Conservation (phyloP, 768 basidiomycete genomes). For the Collybia mongolica region DNA sequence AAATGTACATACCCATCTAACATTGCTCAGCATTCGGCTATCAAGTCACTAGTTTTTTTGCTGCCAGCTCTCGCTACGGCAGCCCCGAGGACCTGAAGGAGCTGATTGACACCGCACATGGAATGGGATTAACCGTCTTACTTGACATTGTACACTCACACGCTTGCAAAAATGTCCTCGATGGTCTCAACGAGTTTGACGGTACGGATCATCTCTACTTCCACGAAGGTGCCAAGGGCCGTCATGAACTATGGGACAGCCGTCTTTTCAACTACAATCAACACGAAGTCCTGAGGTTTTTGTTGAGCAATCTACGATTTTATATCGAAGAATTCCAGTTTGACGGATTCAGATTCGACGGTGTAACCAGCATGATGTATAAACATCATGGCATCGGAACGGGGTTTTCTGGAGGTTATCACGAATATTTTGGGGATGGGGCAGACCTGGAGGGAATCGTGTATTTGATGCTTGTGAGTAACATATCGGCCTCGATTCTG, state of each 20-base stretch:
- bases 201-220: conserved; percentile 98
- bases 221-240: conserved; percentile 88
- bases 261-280: conserved; percentile 95
- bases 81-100: conserved; percentile 95
- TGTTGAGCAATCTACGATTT: conserved; percentile 92
- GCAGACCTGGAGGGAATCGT: conserved; percentile 89
- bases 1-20: conserved; percentile 7
- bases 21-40: conserved; percentile 86
- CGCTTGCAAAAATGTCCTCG: conserved; percentile 95
- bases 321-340: conserved; percentile 95
- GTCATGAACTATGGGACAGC: conserved; percentile 97
- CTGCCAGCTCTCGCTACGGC: conserved; percentile 94
- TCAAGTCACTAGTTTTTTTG: conserved; percentile 97
- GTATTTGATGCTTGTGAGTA: conserved; percentile 93
- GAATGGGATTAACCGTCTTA: conserved; percentile 88
- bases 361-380: conserved; percentile 99
- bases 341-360: conserved; percentile 98
- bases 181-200: conserved; percentile 94
- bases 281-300: conserved; percentile 93
- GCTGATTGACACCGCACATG: conserved; percentile 93
- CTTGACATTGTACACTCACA: conserved; percentile 98
- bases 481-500: neutral
- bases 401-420: conserved; percentile 97
- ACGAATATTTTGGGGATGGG: conserved; percentile 90
- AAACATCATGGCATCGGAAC: conserved; percentile 96